Percentiles rank a stretch among this genome's conserved stretches.
These are phyloP conservation scores for Hortiboletus flavorubellus DNA, from an alignment of 768 basidiomycete species.

Conservation along the genomic window DNA sequence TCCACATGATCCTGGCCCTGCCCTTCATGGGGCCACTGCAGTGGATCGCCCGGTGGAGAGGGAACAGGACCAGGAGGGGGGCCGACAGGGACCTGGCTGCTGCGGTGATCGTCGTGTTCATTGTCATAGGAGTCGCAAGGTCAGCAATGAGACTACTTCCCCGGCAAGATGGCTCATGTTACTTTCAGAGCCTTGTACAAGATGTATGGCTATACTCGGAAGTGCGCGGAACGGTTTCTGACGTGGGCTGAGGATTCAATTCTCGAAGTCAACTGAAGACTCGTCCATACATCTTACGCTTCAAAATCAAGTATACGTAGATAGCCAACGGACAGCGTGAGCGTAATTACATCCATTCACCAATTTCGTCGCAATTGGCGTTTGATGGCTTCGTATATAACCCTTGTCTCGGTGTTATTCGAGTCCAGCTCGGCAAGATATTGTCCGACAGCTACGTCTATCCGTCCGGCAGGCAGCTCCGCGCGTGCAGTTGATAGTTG, in stretches of 20 bases:
- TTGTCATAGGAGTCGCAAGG: conserved; percentile 64
- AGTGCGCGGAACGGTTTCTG: conserved; percentile 54
- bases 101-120: conserved; percentile 57
- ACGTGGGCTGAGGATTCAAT: conserved; percentile 78
- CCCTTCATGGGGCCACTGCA: conserved; percentile 67
- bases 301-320: conserved; percentile 16
- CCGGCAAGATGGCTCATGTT: conserved; percentile 8
- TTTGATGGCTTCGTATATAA: conserved; percentile 65
- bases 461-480: conserved; percentile 75
- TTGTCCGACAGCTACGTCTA: conserved; percentile 70
- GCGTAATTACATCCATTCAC: conserved; percentile 36
- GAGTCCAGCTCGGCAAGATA: conserved; percentile 71
- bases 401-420: conserved; percentile 57
- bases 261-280: conserved; percentile 61
- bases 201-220: conserved; percentile 65
- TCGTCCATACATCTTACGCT: conserved; percentile 6
- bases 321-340: conserved; percentile 8
- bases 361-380: conserved; percentile 70
- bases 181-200: conserved; percentile 59
- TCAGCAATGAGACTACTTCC: conserved; percentile 26
- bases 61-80: conserved; percentile 49
- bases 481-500: conserved; percentile 58
- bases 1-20: conserved; percentile 65
- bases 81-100: conserved; percentile 62
- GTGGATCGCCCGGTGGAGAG: conserved; percentile 64